phyloP scores from a whole-genome alignment of 805 yeast genomes.

The Starmerella etchellsii region DNA sequence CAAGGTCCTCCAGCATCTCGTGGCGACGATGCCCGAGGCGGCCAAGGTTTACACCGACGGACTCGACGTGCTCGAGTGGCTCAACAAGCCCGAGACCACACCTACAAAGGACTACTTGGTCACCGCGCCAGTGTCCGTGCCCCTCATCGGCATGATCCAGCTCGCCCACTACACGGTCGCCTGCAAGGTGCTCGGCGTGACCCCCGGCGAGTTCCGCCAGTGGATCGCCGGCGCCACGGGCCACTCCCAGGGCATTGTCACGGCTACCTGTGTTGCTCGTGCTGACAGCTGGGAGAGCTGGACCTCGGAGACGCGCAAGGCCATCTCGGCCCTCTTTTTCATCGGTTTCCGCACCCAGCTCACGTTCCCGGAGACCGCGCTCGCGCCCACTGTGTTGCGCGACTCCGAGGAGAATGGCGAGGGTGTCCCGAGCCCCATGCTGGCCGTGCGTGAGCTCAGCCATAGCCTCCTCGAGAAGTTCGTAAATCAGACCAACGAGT shows the following conservation, averaged over 20 bases:
- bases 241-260: constrained; percentile 49
- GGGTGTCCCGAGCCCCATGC: constrained; percentile 96
- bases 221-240: constrained; percentile 38
- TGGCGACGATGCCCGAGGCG: constrained; percentile 60
- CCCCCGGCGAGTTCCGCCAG: constrained; percentile 77
- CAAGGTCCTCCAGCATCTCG: constrained; percentile 50
- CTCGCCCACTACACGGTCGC: constrained; percentile 85
- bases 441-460: constrained; percentile 80
- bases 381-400: constrained; percentile 84
- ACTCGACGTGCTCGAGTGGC: constrained; percentile 78
- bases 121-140: constrained; percentile 89
- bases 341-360: constrained; percentile 86
- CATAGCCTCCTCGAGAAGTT: constrained; percentile 63
- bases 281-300: constrained; percentile 77
- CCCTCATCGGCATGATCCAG: constrained; percentile 93
- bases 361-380: constrained; percentile 82
- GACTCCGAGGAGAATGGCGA: constrained; percentile 90
- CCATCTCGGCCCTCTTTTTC: constrained; percentile 76
- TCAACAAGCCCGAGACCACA: constrained; percentile 66
- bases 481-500: constrained; percentile 80
- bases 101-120: constrained; percentile 83
- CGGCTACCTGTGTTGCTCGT: constrained; percentile 82
- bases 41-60: constrained; percentile 90
- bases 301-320: constrained; percentile 55
- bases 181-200: constrained; percentile 66